Percentiles rank a stretch among this genome's conserved stretches.
Conservation (phyloP, 2,329 filamentous ascomycete genomes). For the Colletotrichum sp. region DNA sequence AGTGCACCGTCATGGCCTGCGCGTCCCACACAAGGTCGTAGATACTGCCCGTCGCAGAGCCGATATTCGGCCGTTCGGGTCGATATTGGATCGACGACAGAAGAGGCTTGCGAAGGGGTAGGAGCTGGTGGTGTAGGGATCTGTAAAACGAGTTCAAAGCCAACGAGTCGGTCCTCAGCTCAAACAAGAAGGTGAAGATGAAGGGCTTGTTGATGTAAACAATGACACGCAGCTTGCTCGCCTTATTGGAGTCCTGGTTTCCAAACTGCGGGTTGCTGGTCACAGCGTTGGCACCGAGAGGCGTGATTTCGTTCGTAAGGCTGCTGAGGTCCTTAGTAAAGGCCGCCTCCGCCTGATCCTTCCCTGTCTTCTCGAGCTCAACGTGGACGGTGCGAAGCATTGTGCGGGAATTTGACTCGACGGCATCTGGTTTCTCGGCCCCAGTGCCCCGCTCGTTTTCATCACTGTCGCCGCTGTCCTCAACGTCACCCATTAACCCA, state of each 20-base stretch:
- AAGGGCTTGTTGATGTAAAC: constrained; percentile 79
- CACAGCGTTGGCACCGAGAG: constrained; percentile 19
- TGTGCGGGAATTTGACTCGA: constrained; percentile 57
- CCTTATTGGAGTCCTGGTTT: constrained; percentile 58
- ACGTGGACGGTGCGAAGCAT: constrained; percentile 71
- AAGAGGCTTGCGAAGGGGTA: constrained; percentile 62
- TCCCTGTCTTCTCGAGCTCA: constrained; percentile 56
- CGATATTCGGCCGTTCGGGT: constrained; percentile 51
- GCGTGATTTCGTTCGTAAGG: constrained; percentile 11
- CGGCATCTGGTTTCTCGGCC: constrained; percentile 33
- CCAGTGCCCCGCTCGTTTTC: constrained; percentile 33
- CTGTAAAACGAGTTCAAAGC: constrained; percentile 62
- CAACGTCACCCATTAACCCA: constrained; percentile 70
- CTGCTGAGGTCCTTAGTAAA: constrained; percentile 47
- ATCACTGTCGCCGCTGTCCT: constrained; percentile 42
- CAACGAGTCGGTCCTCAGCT: constrained; percentile 62
- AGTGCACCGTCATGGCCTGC: constrained; percentile 58
- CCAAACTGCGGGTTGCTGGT: constrained; percentile 34
- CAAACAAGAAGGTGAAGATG: constrained; percentile 78
- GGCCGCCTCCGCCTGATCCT: constrained; percentile 46
- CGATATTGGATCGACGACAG: constrained; percentile 62
- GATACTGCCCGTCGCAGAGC: constrained; percentile 46
- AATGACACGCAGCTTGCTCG: constrained; percentile 67
- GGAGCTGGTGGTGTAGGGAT: constrained; percentile 65
- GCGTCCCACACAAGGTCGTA: constrained; percentile 71